These are phyloP conservation scores for Rhytidhysteron rufulum DNA, from an alignment of 2,329 filamentous ascomycete species.

Conservation along the genomic window DNA sequence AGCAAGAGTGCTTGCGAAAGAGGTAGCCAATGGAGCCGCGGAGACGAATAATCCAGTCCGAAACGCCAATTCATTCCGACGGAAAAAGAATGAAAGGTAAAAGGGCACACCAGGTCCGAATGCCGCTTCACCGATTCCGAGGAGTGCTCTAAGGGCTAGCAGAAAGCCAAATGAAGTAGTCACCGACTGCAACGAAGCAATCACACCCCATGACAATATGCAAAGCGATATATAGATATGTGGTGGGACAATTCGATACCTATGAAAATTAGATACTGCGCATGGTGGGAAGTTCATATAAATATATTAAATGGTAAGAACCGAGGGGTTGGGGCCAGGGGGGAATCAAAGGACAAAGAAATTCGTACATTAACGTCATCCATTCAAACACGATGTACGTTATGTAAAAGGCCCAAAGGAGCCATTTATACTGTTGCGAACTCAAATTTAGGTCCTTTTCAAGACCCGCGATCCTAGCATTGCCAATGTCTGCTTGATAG, in stretches of 20 bases:
- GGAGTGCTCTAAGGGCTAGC: constrained; percentile 57
- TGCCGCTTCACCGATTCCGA: constrained; percentile 58
- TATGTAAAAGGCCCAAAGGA: constrained; percentile 61
- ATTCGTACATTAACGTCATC: constrained; percentile 59
- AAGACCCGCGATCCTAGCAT: constrained; percentile 60
- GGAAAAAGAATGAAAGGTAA: constrained; percentile 62
- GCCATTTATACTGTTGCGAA: constrained; percentile 57
- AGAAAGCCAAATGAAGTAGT: constrained; percentile 48
- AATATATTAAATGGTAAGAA: no score
- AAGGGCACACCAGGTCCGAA: constrained; percentile 63
- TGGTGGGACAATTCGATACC: constrained; percentile 55
- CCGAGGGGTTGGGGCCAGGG: neutral
- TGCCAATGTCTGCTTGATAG: constrained; percentile 50
- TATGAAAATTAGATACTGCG: constrained; percentile 10
- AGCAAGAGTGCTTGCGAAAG: constrained; percentile 73
- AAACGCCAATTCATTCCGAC: constrained; percentile 71
- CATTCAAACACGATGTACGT: constrained; percentile 63
- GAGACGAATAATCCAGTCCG: constrained; percentile 84
- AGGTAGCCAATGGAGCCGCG: constrained; percentile 59
- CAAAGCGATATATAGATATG: constrained; percentile 60
- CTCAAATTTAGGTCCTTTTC: constrained; percentile 52
- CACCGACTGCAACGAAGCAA: constrained; percentile 66
- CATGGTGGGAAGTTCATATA: neutral
- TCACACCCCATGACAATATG: constrained; percentile 74
- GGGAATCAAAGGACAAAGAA: no score